Base-by-base conservation (phyloP, 495 filamentous ascomycete species). In the Opeltia flavorubescens region DNA sequence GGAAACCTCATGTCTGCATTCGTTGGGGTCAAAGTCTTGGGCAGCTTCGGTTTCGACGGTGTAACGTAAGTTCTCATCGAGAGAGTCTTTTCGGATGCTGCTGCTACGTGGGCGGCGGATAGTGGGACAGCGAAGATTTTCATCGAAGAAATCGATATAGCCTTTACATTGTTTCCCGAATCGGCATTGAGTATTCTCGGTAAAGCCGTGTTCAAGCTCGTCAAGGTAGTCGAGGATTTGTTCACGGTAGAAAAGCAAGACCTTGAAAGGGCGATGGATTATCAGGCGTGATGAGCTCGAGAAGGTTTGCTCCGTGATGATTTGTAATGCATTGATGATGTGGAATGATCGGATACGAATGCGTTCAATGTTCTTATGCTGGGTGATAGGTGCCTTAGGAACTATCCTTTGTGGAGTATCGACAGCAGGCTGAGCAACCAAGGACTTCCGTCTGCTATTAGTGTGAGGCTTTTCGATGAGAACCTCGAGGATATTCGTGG, bases 261-360 rank as follows among this genome's bases (percentile, higher is more conserved):
- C 45, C 31, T 58, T 60, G 50, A 52, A 60, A 4, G 55, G 55
- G 9, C 55, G 40, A 29, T 52, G 50, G 18, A 55, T 49, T 21
- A 55, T 55, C 17, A 58, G 44, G 30, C 54, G 50, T 12, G 47
- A 38, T 4, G 30, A 17, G 24, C 13, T 55, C 7, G 44, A 40
- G 21, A 59, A 50, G 18, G 51, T 56, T 34, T 48, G 48, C 28
- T 52, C 40, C 17, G 45, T 48, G 15, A 52, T 34, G 12, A 24
- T n/a, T 31, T 52, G 50, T 25, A 52, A 33, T 13, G 50, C 45
- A 30, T 34, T 48, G 46, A 57, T 30, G 38, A 61, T 54, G 42
- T 53, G 48, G 15, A 28, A 24, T 0, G 56, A 57, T 42, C 51
- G 49, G 29, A 59, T 55, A 13, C 56, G 49, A 3, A 59, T 59